A percentile compares a stretch with the other conserved stretches of the same genome.
Evolutionary conservation across 768 basidiomycete species (phyloP).

Genomic region (Leccinum barrowsii): DNA sequence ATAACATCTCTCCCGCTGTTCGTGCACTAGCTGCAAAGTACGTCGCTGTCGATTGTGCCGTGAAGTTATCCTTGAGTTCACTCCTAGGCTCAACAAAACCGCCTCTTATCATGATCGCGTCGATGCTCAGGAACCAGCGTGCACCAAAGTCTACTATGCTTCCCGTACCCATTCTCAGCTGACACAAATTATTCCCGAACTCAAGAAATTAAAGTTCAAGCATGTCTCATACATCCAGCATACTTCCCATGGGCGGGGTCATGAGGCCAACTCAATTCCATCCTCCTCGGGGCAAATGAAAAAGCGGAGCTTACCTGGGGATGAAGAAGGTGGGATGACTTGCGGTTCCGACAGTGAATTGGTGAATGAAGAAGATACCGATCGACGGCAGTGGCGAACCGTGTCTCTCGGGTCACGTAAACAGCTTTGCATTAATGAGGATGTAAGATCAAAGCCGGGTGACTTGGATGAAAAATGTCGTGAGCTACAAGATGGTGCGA

Average conservation of each 20-base stretch:
- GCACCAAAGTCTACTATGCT: constrained; percentile 88
- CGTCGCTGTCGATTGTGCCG: constrained; percentile 10
- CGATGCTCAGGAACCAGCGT: constrained; percentile 46
- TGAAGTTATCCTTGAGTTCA: background rate
- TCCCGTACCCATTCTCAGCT: constrained; percentile 97
- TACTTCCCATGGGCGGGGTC: constrained; percentile 10
- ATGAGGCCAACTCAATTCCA: background rate
- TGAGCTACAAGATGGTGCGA: constrained; percentile 66
- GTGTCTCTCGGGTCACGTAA: constrained; percentile 90
- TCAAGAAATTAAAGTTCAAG: constrained; percentile 64
- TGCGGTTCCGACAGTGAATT: background rate
- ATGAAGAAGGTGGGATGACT: constrained; percentile 10
- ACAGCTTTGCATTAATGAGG: constrained; percentile 90
- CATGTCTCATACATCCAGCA: constrained; percentile 18
- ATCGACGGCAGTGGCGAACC: constrained; percentile 42
- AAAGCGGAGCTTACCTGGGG: constrained; percentile 23
- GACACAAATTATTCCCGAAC: constrained; percentile 83
- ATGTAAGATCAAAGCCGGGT: constrained; percentile 53
- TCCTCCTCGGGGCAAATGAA: constrained; percentile 6
- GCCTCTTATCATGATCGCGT: constrained; percentile 4
- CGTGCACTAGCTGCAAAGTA: constrained; percentile 79
- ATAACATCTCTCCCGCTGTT: constrained; percentile 74
- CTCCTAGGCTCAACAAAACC: constrained; percentile 16
- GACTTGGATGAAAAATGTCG: constrained; percentile 89
- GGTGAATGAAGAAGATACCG: constrained; percentile 13